Evolutionary conservation across 192 early-diverging fungal species (phyloP), one percentile per base, ranked within the genome.

Genomic region (Oehlia diaphana): DNA sequence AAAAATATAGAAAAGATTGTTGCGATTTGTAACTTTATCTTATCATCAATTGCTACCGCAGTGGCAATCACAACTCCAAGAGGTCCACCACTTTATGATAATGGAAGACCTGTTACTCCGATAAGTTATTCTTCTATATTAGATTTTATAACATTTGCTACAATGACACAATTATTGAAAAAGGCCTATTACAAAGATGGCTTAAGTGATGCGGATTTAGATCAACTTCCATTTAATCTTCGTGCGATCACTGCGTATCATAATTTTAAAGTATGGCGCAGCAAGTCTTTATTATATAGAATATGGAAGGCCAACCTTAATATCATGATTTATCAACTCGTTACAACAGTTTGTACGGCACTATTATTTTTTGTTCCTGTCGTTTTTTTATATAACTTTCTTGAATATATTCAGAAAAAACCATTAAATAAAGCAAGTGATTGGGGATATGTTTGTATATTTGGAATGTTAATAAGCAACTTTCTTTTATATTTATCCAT

Each of bases 331-430:
- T 31, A 71, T 26, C 82, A 85, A 79, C 26, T 76, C 2, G 35
- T 62, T 2, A 13, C 62, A 4, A 73, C 77, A 23, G 21, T 76
- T n/a, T 49, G 75, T 63, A 44, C 50, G 2, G 70, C 82, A 10
- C 35, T n/a, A 4, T 42, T 85, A 9, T 85, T 79, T 67, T 85
- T 83, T 49, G 78, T 69, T 49, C 82, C 84, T 13, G 66, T 78
- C 4, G 77, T 72, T 72, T 83, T 81, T 14, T 61, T 85, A 49
- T 84, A 83, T 28, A 72, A 39, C 21, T 53, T 85, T 21, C 69
- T 85, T 26, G 16, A 50, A 33, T 80, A 82, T 10, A 83, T 85
- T 53, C 77, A 83, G 47, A 31, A 72, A 72, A 47, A 72, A 5
- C 21, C 70, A 12, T 58, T 21, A 58, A 7, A 58, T 58, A 58